Percentiles rank a stretch among this genome's conserved stretches.
Conservation (phyloP, 2,329 filamentous ascomycete species). For the Colletotrichum neosansevieriae region DNA sequence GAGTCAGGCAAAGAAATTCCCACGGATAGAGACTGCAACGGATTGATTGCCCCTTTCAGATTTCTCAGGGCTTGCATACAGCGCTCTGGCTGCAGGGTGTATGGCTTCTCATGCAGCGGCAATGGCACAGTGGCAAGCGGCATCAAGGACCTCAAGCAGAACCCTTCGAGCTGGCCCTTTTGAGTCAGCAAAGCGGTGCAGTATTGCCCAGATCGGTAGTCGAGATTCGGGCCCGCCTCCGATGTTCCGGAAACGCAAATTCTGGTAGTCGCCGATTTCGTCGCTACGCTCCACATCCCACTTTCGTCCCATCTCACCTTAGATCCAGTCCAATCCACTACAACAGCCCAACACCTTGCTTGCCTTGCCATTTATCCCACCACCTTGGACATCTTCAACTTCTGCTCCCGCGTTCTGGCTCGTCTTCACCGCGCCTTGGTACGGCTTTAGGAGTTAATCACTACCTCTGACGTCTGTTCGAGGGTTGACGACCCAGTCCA, state of each 20-base stretch:
- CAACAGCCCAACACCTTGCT: conserved; percentile 11
- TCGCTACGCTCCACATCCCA: conserved; percentile 37
- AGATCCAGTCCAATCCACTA: conserved; percentile 18
- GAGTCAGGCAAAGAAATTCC: conserved; percentile 29
- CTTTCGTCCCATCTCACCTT: conserved; percentile 35
- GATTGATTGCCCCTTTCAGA: conserved; percentile 17
- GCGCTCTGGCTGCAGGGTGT: conserved; percentile 8
- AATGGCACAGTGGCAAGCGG: not conserved
- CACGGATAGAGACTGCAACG: conserved; percentile 23
- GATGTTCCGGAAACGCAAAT: conserved; percentile 39
- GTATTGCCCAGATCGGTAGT: conserved; percentile 23
- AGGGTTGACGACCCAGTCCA: conserved; percentile 31
- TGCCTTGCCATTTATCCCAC: conserved; percentile 24
- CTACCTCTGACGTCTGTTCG: not conserved
- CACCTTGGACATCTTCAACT: conserved; percentile 6
- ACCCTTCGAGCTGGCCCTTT: too few species aligned
- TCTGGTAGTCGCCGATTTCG: conserved; percentile 39
- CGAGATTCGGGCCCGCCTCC: conserved; percentile 35
- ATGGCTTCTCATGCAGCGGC: not conserved
- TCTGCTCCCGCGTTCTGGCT: conserved; percentile 6
- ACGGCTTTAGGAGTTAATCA: not conserved
- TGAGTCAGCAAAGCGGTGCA: conserved; percentile 2
- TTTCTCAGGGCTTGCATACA: conserved; percentile 7
- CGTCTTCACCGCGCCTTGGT: not conserved
- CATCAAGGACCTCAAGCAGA: not conserved